Evolutionary conservation across 371 early-diverging fungal genomes (phyloP).

Genomic region (Lichtheimia corymbifera): DNA sequence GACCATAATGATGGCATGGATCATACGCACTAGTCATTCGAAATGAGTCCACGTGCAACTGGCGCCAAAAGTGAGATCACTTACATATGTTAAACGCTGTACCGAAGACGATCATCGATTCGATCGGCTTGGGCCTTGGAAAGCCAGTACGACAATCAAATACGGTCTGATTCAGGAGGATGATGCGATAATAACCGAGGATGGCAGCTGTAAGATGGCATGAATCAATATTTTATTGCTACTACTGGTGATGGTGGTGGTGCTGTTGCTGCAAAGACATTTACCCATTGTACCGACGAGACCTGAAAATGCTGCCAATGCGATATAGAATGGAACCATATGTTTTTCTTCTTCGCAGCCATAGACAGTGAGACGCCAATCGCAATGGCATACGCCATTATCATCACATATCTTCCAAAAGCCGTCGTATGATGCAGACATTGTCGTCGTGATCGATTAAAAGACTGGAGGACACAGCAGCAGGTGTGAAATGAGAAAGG

Average conservation of each 20-base stretch:
- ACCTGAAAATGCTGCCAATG: slow-evolving; percentile 13
- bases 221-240: slow-evolving; percentile 4
- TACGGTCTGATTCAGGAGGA: slow-evolving; percentile 12
- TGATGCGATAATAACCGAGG: slow-evolving; percentile 17
- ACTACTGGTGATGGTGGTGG: slow-evolving; percentile 6
- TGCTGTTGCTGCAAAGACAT: neutral
- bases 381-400: slow-evolving; percentile 33
- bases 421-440: neutral
- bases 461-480: too few species aligned
- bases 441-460: neutral
- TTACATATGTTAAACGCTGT: slow-evolving; percentile 19
- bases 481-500: neutral
- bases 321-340: slow-evolving; percentile 18
- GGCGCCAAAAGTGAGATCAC: neutral
- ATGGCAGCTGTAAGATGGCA: slow-evolving; percentile 1
- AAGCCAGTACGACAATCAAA: slow-evolving; percentile 19
- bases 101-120: slow-evolving; percentile 17
- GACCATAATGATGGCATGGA: slow-evolving; percentile 22
- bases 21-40: slow-evolving; percentile 23
- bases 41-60: neutral
- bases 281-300: slow-evolving; percentile 20
- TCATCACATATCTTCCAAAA: slow-evolving; percentile 25
- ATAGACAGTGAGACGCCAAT: slow-evolving; percentile 34
- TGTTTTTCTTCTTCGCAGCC: slow-evolving; percentile 19
- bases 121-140: slow-evolving; percentile 23